Evolutionary conservation across 805 yeast genomes (phyloP), one percentile per base, ranked within the genome.

Genomic region (Zygosaccharomyces kombuchaensis): DNA sequence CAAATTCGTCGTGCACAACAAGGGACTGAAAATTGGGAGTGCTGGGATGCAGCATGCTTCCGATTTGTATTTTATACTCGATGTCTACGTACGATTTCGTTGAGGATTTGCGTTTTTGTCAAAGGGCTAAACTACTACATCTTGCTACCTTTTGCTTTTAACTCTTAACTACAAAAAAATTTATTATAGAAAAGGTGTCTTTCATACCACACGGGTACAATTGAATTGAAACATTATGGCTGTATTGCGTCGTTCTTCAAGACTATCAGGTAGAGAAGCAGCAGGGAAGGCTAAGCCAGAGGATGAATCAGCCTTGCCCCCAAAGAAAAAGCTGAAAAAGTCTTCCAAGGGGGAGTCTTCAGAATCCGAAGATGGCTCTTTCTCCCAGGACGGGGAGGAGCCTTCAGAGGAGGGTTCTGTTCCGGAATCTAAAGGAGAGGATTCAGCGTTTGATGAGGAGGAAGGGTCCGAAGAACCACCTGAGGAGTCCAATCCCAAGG

Each of bases 161-260:
- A 21, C 25, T 42, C 22, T 13, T 10, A 17, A 13, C 34, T 26
- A 35, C 30, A 16, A 16, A 13, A 7, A 12, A n/a, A 23, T 13
- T 4, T 4, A 19, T 19, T 19, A 19, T 19, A 42, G 17, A 12
- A 34, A 42, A 34, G 26, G 29, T 29, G 13, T 14, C 36, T 26
- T 30, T 10, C 12, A 31, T 31, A 10, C 37, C 27, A 32, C 21
- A 21, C 19, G 19, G 25, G 21, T 19, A 19, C 21, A 16, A 9
- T 9, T 12, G 32, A 13, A 36, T 35, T 43, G 16, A 13, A 10
- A 16, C 22, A 19, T 12, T 12, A 49, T 49, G 53, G 48, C 36
- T 12, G 66, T 55, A 47, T 35, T 65, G 38, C 62, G 69, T 48
- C 65, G 67, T 36, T 64, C 68, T 8, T 48, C 62, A 9, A 63